These are phyloP conservation scores for Boletus patriciae DNA, from an alignment of 768 basidiomycete species.

Conservation along the genomic window DNA sequence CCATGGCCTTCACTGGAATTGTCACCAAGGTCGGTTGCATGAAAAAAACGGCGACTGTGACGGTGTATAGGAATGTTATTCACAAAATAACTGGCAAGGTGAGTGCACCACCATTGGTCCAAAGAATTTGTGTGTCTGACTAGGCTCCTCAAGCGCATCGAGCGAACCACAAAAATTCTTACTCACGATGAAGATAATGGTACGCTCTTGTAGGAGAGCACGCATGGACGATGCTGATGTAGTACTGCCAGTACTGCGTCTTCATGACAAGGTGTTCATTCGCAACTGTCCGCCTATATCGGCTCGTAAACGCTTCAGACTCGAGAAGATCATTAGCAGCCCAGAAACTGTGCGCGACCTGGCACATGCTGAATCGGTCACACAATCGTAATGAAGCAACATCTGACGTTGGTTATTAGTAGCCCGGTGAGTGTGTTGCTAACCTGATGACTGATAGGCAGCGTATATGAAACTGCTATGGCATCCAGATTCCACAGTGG, in stretches of 20 bases:
- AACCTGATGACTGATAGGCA: neutral
- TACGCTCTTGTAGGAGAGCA: conserved; percentile 37
- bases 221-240: conserved; percentile 5
- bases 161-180: conserved; percentile 75
- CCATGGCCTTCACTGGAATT: conserved; percentile 70
- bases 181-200: conserved; percentile 73
- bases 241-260: conserved; percentile 50
- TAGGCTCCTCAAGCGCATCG: conserved; percentile 52
- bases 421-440: neutral
- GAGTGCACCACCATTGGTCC: conserved; percentile 15
- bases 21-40: conserved; percentile 83
- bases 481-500: neutral
- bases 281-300: conserved; percentile 82
- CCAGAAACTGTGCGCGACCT: conserved; percentile 62
- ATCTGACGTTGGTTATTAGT: neutral
- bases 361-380: conserved; percentile 15
- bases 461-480: neutral
- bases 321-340: conserved; percentile 66
- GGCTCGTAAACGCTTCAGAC: conserved; percentile 71
- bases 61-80: conserved; percentile 70
- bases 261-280: conserved; percentile 72
- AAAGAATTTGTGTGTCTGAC: neutral
- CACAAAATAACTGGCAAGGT: conserved; percentile 81
- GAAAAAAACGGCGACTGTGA: conserved; percentile 83
- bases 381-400: neutral